These are phyloP conservation scores for Pythium plurisporium DNA, from an alignment of 352 stramenopile species.

Conservation along the genomic window DNA sequence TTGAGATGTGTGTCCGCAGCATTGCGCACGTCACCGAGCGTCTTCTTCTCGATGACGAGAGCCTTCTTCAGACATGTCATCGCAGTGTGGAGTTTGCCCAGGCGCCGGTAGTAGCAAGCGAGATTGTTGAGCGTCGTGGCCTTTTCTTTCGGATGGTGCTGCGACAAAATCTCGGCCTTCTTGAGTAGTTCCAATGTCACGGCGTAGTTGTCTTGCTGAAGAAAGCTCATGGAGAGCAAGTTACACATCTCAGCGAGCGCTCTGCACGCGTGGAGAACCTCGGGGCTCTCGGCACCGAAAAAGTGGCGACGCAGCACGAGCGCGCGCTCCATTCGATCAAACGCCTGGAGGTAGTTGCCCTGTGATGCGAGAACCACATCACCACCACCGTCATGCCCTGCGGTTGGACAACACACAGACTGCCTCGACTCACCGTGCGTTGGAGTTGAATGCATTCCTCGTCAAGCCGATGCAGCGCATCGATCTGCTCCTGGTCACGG, in stretches of 20 bases:
- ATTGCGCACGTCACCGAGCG: slow-evolving; percentile 64
- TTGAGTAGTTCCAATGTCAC: slow-evolving; percentile 92
- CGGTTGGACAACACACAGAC: not conserved
- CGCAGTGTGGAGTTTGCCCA: slow-evolving; percentile 87
- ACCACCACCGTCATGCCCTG: too few relatives aligned
- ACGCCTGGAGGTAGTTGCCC: slow-evolving; percentile 76
- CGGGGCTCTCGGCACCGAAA: slow-evolving; percentile 85
- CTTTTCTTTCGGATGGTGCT: slow-evolving; percentile 69
- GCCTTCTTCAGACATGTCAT: slow-evolving; percentile 90
- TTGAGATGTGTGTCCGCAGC: slow-evolving; percentile 93
- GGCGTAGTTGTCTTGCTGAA: slow-evolving; percentile 91
- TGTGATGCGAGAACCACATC: not conserved
- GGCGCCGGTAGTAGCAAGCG: slow-evolving; percentile 89
- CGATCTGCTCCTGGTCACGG: slow-evolving; percentile 73
- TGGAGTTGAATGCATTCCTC: slow-evolving; percentile 89
- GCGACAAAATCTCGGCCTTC: slow-evolving; percentile 90
- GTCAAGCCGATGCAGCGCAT: slow-evolving; percentile 87
- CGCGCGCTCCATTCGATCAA: slow-evolving; percentile 91
- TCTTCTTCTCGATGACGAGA: slow-evolving; percentile 75
- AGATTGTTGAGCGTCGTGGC: slow-evolving; percentile 94
- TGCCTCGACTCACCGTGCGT: slow-evolving; percentile 37
- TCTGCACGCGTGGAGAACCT: slow-evolving; percentile 83
- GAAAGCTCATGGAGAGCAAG: slow-evolving; percentile 90
- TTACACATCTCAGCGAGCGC: slow-evolving; percentile 93
- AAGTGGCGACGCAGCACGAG: slow-evolving; percentile 90